Conservation (phyloP, 2,329 filamentous ascomycete genomes). For the Claviceps purpurea region DNA sequence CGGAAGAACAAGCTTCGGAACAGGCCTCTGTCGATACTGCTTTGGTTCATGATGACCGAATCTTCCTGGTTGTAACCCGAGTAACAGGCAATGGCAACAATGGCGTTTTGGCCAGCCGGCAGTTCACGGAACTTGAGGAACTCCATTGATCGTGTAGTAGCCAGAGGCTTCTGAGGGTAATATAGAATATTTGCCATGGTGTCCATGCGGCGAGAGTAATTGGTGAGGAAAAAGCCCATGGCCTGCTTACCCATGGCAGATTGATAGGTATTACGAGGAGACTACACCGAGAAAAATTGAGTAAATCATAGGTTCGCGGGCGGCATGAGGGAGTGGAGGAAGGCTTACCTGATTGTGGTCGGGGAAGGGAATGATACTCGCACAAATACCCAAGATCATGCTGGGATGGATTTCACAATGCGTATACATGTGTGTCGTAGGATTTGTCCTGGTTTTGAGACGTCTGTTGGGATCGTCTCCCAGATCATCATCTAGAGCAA, state of each 20-base stretch:
- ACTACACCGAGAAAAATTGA: conserved; percentile 33
- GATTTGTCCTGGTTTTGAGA: conserved; percentile 77
- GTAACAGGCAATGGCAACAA: conserved; percentile 94
- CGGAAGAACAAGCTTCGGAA: conserved; percentile 98
- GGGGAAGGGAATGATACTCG: conserved; percentile 98
- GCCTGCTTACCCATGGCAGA: conserved; percentile 99
- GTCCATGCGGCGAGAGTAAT: conserved; percentile 94
- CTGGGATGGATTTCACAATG: conserved; percentile 99
- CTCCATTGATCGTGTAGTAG: conserved; percentile 95
- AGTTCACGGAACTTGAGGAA: conserved; percentile 96
- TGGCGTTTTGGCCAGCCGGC: conserved; percentile 93
- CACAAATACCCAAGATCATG: conserved; percentile 97
- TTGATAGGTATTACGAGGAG: conserved; percentile 96
- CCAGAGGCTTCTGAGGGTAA: conserved; percentile 94
- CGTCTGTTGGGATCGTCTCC: conserved; percentile 64
- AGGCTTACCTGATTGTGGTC: conserved; percentile 77
- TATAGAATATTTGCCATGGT: conserved; percentile 99
- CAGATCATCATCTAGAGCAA: conserved; percentile 46
- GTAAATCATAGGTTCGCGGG: neutral
- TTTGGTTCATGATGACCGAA: conserved; percentile 99
- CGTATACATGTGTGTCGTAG: conserved; percentile 82
- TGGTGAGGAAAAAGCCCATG: conserved; percentile 97
- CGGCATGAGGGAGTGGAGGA: no score
- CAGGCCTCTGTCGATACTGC: conserved; percentile 90
- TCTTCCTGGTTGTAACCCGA: conserved; percentile 99